Base-by-base conservation (phyloP, 1,139 yeast species). In the Schwanniomyces etchellsii region DNA sequence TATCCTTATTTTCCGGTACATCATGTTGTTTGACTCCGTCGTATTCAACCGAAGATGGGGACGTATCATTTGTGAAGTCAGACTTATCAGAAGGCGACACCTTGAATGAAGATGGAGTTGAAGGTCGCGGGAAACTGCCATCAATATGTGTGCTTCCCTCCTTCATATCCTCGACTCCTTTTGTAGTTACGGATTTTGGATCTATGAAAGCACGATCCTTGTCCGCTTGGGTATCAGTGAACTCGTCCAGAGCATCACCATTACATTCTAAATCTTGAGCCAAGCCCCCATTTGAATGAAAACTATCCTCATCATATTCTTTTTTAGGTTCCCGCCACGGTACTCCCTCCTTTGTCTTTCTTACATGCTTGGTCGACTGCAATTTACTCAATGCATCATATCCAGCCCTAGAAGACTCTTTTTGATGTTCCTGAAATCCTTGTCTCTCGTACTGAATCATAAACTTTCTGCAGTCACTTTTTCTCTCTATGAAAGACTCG, bases 51-150 rank as follows among this genome's bases (percentile, higher is more conserved):
- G 65, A 57, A 14, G 62, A 52, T 3, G 66, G 65, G 1, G 55
- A 44, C 3, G 68, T 62, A 25, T 60, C 66, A 34, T 56, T 7
- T 7, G n/a, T 56, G 15, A 45, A 36, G 21, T 45, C 50, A 4
- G 53, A 47, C 2, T 47, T 42, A 29, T 47, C 57, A 5, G 55
- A 49, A 10, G 45, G 42, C 2, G 53, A 43, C 13, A 41, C 48
- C 32, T 57, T 60, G 33, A 55, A 55, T 10, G 63, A 57, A 3
- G 53, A 53, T 5, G 64, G 65, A 5, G 61, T 55, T 3, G 64
- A 56, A 2, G 63, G 61, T n/a, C 21, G 7, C 9, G 21, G 9
- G n/a, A 18, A 18, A 10, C 25, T 35, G 28, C 25, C 26, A 6
- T 16, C 17, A 16, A 16, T 20, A 11, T 11, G 11, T 13, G 23